Percentiles rank a stretch among this genome's conserved stretches.
These are phyloP conservation scores for Hypoxylon fragiforme DNA, from an alignment of 495 filamentous ascomycete species.

Conservation along the genomic window DNA sequence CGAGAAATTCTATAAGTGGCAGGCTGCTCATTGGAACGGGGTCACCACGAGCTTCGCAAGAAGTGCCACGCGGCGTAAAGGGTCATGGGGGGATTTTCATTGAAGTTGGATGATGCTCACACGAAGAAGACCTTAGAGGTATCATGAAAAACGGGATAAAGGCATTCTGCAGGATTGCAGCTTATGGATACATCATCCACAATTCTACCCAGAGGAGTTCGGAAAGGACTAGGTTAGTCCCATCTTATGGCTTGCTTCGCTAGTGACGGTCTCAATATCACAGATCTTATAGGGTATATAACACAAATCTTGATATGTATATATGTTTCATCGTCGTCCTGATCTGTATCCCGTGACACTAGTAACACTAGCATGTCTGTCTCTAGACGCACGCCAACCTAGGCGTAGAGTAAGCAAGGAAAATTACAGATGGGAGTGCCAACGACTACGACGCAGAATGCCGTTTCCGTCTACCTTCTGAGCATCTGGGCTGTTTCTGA, in stretches of 20 bases:
- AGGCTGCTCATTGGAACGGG: constrained; percentile 17
- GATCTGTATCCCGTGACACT: constrained; percentile 6
- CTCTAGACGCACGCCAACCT: neutral
- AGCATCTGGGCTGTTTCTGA: too few relatives aligned
- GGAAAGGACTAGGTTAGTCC: constrained; percentile 5
- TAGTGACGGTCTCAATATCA: constrained; percentile 11
- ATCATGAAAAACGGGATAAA: constrained; percentile 13
- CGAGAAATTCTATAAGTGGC: constrained; percentile 16
- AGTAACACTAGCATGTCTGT: too few relatives aligned
- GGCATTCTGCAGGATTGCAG: constrained; percentile 8
- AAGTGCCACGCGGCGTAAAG: constrained; percentile 24
- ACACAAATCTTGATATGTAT: constrained; percentile 15
- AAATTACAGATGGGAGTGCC: constrained; percentile 2
- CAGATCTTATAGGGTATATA: constrained; percentile 18
- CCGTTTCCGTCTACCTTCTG: too few relatives aligned
- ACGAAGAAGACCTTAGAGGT: constrained; percentile 3
- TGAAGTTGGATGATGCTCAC: constrained; percentile 18
- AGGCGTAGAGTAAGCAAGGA: neutral
- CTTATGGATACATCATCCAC: constrained; percentile 7
- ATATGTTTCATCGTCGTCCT: constrained; percentile 16
- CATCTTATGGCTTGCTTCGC: constrained; percentile 4
- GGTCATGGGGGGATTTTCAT: constrained; percentile 16
- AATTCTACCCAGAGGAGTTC: constrained; percentile 11
- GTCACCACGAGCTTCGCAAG: constrained; percentile 22
- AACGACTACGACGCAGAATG: neutral